A percentile compares a stretch with the other conserved stretches of the same genome.
Evolutionary conservation across 129 eudicot species (phyloP).

Genomic region (Glebionis coronaria): DNA sequence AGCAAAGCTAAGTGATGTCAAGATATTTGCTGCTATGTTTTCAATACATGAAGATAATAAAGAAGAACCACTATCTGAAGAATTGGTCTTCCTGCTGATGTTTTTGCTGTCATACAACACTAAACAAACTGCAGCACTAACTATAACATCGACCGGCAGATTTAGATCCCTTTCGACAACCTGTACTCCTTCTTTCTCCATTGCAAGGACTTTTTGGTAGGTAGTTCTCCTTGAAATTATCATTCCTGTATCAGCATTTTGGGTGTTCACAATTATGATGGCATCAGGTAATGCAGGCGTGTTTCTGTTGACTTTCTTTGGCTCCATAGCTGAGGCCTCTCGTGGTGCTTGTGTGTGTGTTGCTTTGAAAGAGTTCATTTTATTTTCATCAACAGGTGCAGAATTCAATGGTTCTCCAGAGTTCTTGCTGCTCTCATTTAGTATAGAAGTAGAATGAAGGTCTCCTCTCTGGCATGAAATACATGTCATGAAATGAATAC

Average conservation of each 20-base stretch:
- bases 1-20: slow-evolving; percentile 86
- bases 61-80: slow-evolving; percentile 61
- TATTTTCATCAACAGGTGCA: slow-evolving; percentile 36
- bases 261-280: slow-evolving; percentile 73
- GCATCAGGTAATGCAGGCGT: slow-evolving; percentile 38
- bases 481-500: slow-evolving; percentile 11
- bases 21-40: slow-evolving; percentile 75
- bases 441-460: slow-evolving; percentile 30
- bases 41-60: slow-evolving; percentile 71
- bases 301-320: slow-evolving; percentile 33
- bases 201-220: slow-evolving; percentile 71
- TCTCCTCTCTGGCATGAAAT: slow-evolving; percentile 43
- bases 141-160: slow-evolving; percentile 70
- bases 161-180: slow-evolving; percentile 75
- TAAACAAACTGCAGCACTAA: slow-evolving; percentile 71
- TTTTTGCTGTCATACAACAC: slow-evolving; percentile 78
- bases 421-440: slow-evolving; percentile 35
- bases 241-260: slow-evolving; percentile 67
- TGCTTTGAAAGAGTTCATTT: slow-evolving; percentile 34
- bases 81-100: slow-evolving; percentile 66
- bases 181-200: slow-evolving; percentile 85
- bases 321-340: slow-evolving; percentile 29
- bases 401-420: slow-evolving; percentile 47
- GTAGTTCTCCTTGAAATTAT: slow-evolving; percentile 88
- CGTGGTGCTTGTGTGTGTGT: slow-evolving; percentile 27